Conservation (phyloP, 2,329 filamentous ascomycete genomes). For the Pezicula neosporulosa region DNA sequence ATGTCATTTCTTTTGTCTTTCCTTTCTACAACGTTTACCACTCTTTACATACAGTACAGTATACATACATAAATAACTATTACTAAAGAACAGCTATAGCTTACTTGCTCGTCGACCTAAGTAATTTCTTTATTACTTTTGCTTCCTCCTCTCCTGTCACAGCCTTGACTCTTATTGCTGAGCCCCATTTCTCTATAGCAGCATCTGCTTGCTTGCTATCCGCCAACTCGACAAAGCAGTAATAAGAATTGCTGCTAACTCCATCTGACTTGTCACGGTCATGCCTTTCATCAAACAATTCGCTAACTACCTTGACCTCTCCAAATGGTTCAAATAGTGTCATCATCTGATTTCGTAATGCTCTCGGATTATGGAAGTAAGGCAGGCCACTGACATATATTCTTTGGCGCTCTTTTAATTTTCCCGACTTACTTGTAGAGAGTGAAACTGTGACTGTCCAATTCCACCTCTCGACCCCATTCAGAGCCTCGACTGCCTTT, state of each 20-base stretch:
- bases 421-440: conserved; percentile 13
- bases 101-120: too few species aligned
- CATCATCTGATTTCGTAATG: conserved; percentile 35
- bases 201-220: conserved; percentile 49
- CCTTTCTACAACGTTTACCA: too few species aligned
- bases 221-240: conserved; percentile 58
- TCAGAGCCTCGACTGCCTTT: conserved; percentile 42
- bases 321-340: conserved; percentile 33
- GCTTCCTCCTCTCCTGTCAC: too few species aligned
- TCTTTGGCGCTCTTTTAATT: conserved; percentile 32
- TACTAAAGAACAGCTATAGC: too few species aligned
- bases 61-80: too few species aligned
- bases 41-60: too few species aligned
- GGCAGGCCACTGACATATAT: conserved; percentile 49
- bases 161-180: too few species aligned
- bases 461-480: conserved; percentile 16
- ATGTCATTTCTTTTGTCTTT: too few species aligned
- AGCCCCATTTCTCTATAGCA: conserved; percentile 36
- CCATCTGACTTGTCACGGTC: conserved; percentile 38
- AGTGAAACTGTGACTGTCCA: conserved; percentile 16
- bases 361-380: conserved; percentile 44
- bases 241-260: conserved; percentile 52
- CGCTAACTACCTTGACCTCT: conserved; percentile 33
- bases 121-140: too few species aligned
- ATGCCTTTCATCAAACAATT: conserved; percentile 42